Evolutionary conservation across 108 stramenopile genomes (phyloP).

Genomic region (Pseudonitzschia delicatissima): DNA sequence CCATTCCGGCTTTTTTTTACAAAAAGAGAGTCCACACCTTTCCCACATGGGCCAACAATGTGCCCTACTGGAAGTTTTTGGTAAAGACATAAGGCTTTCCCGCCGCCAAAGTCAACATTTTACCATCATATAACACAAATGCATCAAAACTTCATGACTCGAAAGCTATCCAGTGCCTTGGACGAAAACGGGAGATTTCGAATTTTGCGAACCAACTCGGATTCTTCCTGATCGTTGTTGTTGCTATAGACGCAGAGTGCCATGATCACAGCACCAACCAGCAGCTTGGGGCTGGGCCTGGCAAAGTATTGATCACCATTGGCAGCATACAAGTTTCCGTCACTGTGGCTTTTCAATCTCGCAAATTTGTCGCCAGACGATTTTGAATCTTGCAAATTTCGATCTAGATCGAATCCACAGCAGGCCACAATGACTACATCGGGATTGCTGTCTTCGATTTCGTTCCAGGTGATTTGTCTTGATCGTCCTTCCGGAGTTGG

Average conservation of each 20-base stretch:
- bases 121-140: neutral
- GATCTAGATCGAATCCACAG: conserved; percentile 80
- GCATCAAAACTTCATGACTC: neutral
- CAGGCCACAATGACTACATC: conserved; percentile 78
- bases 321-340: conserved; percentile 55
- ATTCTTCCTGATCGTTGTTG: conserved; percentile 25
- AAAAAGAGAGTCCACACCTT: neutral
- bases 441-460: conserved; percentile 55
- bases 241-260: conserved; percentile 51
- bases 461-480: conserved; percentile 44
- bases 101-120: conserved; percentile 27
- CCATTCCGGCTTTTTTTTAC: neutral
- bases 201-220: conserved; percentile 31
- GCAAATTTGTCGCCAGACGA: conserved; percentile 27
- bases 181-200: conserved; percentile 18
- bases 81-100: conserved; percentile 1
- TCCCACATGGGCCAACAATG: neutral
- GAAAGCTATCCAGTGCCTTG: neutral
- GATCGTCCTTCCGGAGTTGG: conserved; percentile 37
- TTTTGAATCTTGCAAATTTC: conserved; percentile 50
- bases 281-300: conserved; percentile 69
- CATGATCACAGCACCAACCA: conserved; percentile 65
- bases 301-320: conserved; percentile 86
- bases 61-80: neutral
- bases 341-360: conserved; percentile 43